Conservation (phyloP, 139 green algal genomes). For the Eudorina sp. region DNA sequence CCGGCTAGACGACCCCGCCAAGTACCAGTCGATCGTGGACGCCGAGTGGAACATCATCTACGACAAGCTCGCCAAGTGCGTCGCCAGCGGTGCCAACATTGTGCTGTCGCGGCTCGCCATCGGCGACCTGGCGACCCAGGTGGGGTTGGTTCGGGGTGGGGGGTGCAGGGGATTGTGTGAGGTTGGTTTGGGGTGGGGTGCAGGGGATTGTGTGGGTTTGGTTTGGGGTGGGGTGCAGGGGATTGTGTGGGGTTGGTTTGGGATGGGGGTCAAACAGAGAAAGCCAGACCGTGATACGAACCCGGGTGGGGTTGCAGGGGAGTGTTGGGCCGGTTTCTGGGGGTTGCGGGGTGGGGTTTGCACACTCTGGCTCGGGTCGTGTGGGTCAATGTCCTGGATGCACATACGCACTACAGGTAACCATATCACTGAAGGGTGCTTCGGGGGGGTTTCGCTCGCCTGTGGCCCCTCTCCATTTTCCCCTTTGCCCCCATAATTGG, state of each 20-base stretch:
- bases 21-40: slow-evolving; percentile 98
- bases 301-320: no score
- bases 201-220: background rate
- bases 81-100: slow-evolving; percentile 88
- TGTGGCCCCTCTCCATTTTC: no score
- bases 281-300: no score
- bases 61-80: slow-evolving; percentile 96
- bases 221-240: background rate
- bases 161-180: background rate
- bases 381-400: no score
- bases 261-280: background rate
- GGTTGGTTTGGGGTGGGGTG: background rate
- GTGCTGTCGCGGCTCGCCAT: slow-evolving; percentile 83
- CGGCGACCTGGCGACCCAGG: slow-evolving; percentile 91
- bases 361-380: no score
- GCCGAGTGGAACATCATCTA: slow-evolving; percentile 99
- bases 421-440: no score
- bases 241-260: background rate
- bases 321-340: no score
- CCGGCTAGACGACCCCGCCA: slow-evolving; percentile 90
- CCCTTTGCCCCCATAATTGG: no score
- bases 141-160: background rate
- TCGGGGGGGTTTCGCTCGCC: no score
- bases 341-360: no score
- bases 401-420: no score